phyloP scores from a whole-genome alignment of 2,329 filamentous ascomycete genomes.

The Acephala macrosclerotiorum region DNA sequence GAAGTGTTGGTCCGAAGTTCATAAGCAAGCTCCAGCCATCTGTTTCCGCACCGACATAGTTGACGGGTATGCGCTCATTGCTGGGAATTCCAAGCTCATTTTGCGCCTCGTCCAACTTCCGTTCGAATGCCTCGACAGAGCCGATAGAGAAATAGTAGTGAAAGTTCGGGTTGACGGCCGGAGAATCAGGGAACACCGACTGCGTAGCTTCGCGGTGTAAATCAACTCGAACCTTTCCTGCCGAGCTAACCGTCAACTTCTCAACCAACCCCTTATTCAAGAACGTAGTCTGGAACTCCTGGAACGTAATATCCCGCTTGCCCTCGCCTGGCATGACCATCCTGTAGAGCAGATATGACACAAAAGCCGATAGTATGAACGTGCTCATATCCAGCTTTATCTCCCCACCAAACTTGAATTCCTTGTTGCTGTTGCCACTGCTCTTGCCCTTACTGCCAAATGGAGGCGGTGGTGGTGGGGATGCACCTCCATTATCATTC shows the following conservation, averaged over 20 bases:
- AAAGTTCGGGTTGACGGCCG: slow-evolving; percentile 72
- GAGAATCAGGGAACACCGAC: slow-evolving; percentile 78
- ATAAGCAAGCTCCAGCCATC: slow-evolving; percentile 75
- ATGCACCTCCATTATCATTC: slow-evolving; percentile 29
- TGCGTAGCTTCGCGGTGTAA: slow-evolving; percentile 78
- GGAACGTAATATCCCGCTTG: slow-evolving; percentile 90
- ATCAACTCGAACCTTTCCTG: slow-evolving; percentile 79
- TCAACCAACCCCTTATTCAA: slow-evolving; percentile 95
- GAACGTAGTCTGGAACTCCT: slow-evolving; percentile 93
- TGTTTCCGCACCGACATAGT: slow-evolving; percentile 78
- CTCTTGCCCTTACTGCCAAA: slow-evolving; percentile 45
- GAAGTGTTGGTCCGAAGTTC: slow-evolving; percentile 82
- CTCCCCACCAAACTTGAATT: slow-evolving; percentile 34
- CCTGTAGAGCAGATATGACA: slow-evolving; percentile 68
- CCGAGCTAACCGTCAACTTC: slow-evolving; percentile 84
- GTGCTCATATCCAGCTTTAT: slow-evolving; percentile 42
- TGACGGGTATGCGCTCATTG: slow-evolving; percentile 90
- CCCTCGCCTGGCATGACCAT: slow-evolving; percentile 71
- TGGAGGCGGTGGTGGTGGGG: slow-evolving; percentile 24
- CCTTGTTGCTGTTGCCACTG: slow-evolving; percentile 39
- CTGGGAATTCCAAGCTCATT: slow-evolving; percentile 84
- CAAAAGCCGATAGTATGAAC: slow-evolving; percentile 58
- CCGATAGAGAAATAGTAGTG: slow-evolving; percentile 96
- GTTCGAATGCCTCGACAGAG: slow-evolving; percentile 91
- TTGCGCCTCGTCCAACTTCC: slow-evolving; percentile 86